Evolutionary conservation across 2,329 filamentous ascomycete genomes (phyloP).

Genomic region (Penicillium sp.): DNA sequence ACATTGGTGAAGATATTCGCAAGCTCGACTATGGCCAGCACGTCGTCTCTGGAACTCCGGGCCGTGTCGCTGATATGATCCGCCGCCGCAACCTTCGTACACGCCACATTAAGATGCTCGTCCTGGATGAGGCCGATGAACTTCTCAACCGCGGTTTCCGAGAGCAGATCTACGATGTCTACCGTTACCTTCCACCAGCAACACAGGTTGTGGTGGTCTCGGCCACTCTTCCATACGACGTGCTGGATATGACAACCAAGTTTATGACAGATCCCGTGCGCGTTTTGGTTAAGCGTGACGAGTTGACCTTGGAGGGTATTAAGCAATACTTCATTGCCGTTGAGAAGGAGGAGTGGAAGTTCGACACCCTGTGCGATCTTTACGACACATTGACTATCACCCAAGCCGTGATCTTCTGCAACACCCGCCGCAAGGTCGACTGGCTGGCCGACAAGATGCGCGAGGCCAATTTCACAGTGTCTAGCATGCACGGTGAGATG

Average conservation of each 20-base stretch:
- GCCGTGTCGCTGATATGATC: constrained; percentile 99
- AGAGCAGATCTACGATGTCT: constrained; percentile 99
- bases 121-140: constrained; percentile 98
- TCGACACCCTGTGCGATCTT: constrained; percentile 96
- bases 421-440: constrained; percentile 99
- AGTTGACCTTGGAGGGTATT: constrained; percentile 99
- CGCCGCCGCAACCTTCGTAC: constrained; percentile 96
- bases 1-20: constrained; percentile 98
- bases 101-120: constrained; percentile 99
- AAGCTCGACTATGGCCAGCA: constrained; percentile 93
- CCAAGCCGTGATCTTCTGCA: constrained; percentile 99
- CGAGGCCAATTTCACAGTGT: constrained; percentile 97
- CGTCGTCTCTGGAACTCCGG: constrained; percentile 95
- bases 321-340: constrained; percentile 99
- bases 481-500: constrained; percentile 99
- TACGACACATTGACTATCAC: constrained; percentile 99
- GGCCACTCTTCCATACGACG: constrained; percentile 98
- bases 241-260: constrained; percentile 98
- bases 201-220: constrained; percentile 98
- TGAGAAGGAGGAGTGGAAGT: constrained; percentile 99
- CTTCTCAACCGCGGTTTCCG: constrained; percentile 98
- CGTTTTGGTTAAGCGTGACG: constrained; percentile 99
- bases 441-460: constrained; percentile 99
- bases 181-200: constrained; percentile 95
- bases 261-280: constrained; percentile 99